phyloP scores from a whole-genome alignment of 2,329 filamentous ascomycete species.

The Diaporthe caulivora region DNA sequence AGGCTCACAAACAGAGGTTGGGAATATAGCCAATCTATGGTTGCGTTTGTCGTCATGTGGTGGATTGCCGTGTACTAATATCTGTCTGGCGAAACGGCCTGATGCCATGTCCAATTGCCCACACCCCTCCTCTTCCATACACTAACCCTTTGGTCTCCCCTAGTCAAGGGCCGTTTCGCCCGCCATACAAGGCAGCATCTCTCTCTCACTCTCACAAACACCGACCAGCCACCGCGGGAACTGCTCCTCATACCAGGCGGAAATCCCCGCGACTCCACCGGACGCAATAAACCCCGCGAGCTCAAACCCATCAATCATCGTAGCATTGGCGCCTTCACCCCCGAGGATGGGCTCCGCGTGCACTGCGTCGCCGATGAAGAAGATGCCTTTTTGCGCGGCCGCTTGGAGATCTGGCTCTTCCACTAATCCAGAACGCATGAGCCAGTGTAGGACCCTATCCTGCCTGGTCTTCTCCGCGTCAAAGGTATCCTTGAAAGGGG shows the following conservation, averaged over 20 bases:
- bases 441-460: background rate
- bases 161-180: background rate
- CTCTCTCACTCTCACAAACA: background rate
- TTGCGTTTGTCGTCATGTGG: background rate
- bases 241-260: background rate
- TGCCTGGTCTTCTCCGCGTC: background rate
- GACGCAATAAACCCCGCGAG: background rate
- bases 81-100: background rate
- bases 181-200: background rate
- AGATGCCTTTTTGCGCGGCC: background rate
- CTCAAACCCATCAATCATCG: background rate
- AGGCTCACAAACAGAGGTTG: background rate
- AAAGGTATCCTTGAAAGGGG: background rate
- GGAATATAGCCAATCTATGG: background rate
- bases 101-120: background rate
- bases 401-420: background rate
- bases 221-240: background rate
- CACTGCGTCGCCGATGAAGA: slow-evolving; percentile 4
- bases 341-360: background rate
- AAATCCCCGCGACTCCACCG: background rate
- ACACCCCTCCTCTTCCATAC: background rate
- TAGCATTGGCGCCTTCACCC: background rate
- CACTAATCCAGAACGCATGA: background rate
- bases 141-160: background rate
- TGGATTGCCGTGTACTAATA: background rate